A percentile compares a stretch with the other conserved stretches of the same genome.
These are phyloP conservation scores for Tricholoma bakamatsutake DNA, from an alignment of 768 basidiomycete species.

Conservation along the genomic window DNA sequence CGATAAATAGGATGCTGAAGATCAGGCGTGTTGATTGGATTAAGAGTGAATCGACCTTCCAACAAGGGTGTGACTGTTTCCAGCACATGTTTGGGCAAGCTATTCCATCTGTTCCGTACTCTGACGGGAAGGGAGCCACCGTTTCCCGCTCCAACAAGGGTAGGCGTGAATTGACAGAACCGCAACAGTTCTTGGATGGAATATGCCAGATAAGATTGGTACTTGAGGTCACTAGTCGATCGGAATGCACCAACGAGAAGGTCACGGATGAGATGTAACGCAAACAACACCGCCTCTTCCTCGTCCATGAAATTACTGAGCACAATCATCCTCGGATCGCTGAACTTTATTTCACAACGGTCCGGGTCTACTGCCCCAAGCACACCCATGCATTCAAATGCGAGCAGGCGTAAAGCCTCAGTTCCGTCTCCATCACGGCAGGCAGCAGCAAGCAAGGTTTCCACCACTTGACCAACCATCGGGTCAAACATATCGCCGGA, in stretches of 20 bases:
- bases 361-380: constrained; percentile 95
- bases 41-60: constrained; percentile 56
- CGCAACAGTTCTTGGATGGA: constrained; percentile 87
- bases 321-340: constrained; percentile 64
- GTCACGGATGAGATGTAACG: constrained; percentile 78
- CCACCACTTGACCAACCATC: constrained; percentile 60
- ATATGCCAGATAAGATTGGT: constrained; percentile 85
- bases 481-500: constrained; percentile 87
- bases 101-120: constrained; percentile 72
- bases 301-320: constrained; percentile 78
- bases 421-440: constrained; percentile 74
- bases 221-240: constrained; percentile 89
- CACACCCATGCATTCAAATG: constrained; percentile 88
- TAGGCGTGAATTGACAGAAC: constrained; percentile 80
- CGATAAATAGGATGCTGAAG: constrained; percentile 75
- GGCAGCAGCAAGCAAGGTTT: constrained; percentile 60
- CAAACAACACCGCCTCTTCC: constrained; percentile 71
- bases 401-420: constrained; percentile 59
- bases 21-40: constrained; percentile 32
- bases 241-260: constrained; percentile 87
- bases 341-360: constrained; percentile 63
- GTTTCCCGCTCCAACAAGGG: constrained; percentile 54
- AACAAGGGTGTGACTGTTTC: constrained; percentile 86
- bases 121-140: constrained; percentile 51
- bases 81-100: constrained; percentile 73